Evolutionary conservation across 352 stramenopile genomes (phyloP).

Genomic region (Globisporangium sylvaticum): DNA sequence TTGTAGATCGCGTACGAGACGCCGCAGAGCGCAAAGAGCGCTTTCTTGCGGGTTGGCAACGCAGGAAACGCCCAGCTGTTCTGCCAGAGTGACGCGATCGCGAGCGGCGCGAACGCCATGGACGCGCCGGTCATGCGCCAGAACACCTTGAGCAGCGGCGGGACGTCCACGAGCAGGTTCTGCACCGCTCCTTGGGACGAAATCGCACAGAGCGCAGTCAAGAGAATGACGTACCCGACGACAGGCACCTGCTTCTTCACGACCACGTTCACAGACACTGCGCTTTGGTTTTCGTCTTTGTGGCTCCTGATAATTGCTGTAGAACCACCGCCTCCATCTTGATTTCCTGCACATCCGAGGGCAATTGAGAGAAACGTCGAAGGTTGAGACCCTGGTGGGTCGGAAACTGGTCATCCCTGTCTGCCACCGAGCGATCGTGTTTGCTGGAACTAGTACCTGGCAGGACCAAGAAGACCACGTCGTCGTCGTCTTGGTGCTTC

Average conservation of each 20-base stretch:
- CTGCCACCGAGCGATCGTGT: background rate
- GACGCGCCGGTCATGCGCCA: slow-evolving; percentile 48
- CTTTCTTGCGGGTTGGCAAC: slow-evolving; percentile 14
- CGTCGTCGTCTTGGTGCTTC: slow-evolving; percentile 3
- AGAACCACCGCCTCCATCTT: slow-evolving; percentile 33
- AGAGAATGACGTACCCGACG: slow-evolving; percentile 40
- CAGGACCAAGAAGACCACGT: slow-evolving; percentile 35
- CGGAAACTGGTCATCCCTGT: background rate
- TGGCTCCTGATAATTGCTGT: background rate
- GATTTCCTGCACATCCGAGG: slow-evolving; percentile 33
- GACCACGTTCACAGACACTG: slow-evolving; percentile 32
- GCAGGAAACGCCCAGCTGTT: slow-evolving; percentile 17
- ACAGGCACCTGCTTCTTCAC: slow-evolving; percentile 45
- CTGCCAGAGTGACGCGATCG: slow-evolving; percentile 22
- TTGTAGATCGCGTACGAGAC: slow-evolving; percentile 42
- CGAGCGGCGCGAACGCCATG: slow-evolving; percentile 30
- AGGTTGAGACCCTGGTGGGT: background rate
- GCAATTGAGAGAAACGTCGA: slow-evolving; percentile 19
- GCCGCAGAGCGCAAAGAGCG: slow-evolving; percentile 26
- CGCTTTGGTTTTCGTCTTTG: background rate
- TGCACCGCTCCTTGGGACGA: slow-evolving; percentile 46
- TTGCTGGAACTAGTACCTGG: slow-evolving; percentile 13
- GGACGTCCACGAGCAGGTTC: slow-evolving; percentile 33
- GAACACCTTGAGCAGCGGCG: slow-evolving; percentile 49
- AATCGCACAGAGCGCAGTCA: slow-evolving; percentile 33